phyloP scores from a whole-genome alignment of 306 rosid species.

The Dryas drummondii region DNA sequence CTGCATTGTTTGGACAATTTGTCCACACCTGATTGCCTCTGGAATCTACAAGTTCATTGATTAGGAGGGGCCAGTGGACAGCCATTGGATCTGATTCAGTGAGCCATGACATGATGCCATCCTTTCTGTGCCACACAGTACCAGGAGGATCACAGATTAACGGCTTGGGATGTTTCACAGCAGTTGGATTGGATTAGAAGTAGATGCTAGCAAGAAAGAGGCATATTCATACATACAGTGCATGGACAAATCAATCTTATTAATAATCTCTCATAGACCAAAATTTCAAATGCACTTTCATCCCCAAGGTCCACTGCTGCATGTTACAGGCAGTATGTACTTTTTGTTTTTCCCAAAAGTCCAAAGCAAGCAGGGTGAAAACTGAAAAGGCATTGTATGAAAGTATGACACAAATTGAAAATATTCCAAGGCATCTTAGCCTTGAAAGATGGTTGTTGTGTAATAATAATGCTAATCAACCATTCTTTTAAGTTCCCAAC shows the following conservation, averaged over 20 bases:
- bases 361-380: not conserved
- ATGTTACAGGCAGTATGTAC: not conserved
- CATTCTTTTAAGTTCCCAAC: not conserved
- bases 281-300: not conserved
- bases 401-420: not conserved
- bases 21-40: constrained; percentile 50
- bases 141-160: constrained; percentile 32
- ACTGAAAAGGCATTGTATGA: not conserved
- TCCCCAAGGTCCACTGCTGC: not conserved
- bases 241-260: not conserved
- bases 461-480: not conserved
- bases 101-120: constrained; percentile 6
- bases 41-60: constrained; percentile 41
- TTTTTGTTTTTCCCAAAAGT: constrained; percentile 11
- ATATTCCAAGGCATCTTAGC: constrained; percentile 15
- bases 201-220: not conserved
- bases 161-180: constrained; percentile 12
- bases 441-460: constrained; percentile 21
- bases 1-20: constrained; percentile 31
- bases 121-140: constrained; percentile 13
- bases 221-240: not conserved
- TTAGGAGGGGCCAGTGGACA: constrained; percentile 25
- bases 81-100: constrained; percentile 18
- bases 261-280: not conserved
- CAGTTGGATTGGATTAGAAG: not conserved